Base-by-base conservation (phyloP, 345 rosid species). In the Bretschneidera sinensis region DNA sequence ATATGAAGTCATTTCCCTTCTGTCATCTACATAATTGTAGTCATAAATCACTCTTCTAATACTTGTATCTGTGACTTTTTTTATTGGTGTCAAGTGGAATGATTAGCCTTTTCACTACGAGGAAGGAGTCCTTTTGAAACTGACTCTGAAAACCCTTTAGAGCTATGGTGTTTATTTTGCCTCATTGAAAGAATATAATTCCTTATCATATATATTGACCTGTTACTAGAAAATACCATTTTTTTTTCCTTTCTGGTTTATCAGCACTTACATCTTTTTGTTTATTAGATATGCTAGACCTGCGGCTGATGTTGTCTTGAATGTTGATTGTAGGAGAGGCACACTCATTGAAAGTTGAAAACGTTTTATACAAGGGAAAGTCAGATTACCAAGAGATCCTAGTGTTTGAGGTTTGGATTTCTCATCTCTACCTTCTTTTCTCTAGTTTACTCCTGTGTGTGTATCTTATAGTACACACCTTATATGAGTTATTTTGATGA, bases 321-420 rank as follows among this genome's bases (percentile, higher is more conserved):
- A 17, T 73, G 21, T 1, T 39, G 24, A 45, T 61, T 82, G 61
- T 63, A 94, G 99, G 95, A 76, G 99, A 94, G 76, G 97, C 91
- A 9, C 99, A 94, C 69, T 84, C 99, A 10, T 62, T 94, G 76
- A 84, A 84, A 78, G 97, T 94, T 28, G 78, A 86, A 69, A 82
- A 83, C 19, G 68, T 88, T 59, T 71, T 94, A 51, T 90, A 66
- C 80, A 67, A 79, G 78, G 89, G 62, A 47, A 85, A 86, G 74
- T 94, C 99, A 11, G 86, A 94, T 33, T 94, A 77, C 72, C 99
- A 94, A 73, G 96, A 94, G 74, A 78, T 94, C 62, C 74, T 94
- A 69, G 96, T 90, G 55, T 94, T 94, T 71, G 84, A 90, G 99
- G 99, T 90, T 61, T 34, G 54, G 17, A 43, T 21, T 53, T 51